Conservation (phyloP, 129 eudicot species). For the Pittosporum tobira region DNA sequence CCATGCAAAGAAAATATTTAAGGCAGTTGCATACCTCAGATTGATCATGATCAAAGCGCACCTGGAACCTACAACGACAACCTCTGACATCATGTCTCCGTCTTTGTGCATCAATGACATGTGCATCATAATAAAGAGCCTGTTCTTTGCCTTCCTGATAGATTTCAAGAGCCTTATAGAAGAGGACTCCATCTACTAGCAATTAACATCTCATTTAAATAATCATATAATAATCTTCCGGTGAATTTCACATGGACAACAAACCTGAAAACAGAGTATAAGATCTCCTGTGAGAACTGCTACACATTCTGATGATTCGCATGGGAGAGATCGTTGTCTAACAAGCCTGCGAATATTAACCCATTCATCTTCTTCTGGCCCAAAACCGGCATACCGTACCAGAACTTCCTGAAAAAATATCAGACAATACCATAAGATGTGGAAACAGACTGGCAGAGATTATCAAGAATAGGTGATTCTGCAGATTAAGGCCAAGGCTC, state of each 20-base stretch:
- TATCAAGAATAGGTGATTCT: neutral
- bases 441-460: constrained; percentile 1
- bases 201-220: neutral
- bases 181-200: neutral
- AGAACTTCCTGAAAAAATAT: constrained; percentile 62
- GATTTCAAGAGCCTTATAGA: neutral
- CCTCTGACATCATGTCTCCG: constrained; percentile 97
- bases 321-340: constrained; percentile 94
- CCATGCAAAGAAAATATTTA: no score
- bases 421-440: constrained; percentile 6
- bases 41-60: constrained; percentile 92
- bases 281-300: constrained; percentile 90
- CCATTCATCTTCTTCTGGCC: constrained; percentile 98
- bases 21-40: constrained; percentile 56
- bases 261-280: constrained; percentile 92
- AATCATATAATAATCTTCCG: neutral
- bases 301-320: constrained; percentile 89
- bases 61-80: constrained; percentile 92
- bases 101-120: constrained; percentile 91
- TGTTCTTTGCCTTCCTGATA: constrained; percentile 97
- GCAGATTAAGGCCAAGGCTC: neutral
- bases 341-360: constrained; percentile 65
- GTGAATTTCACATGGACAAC: neutral
- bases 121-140: constrained; percentile 96
- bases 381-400: constrained; percentile 95